These are phyloP conservation scores for Penicillium roqueforti DNA, from an alignment of 495 filamentous ascomycete species.

Conservation along the genomic window DNA sequence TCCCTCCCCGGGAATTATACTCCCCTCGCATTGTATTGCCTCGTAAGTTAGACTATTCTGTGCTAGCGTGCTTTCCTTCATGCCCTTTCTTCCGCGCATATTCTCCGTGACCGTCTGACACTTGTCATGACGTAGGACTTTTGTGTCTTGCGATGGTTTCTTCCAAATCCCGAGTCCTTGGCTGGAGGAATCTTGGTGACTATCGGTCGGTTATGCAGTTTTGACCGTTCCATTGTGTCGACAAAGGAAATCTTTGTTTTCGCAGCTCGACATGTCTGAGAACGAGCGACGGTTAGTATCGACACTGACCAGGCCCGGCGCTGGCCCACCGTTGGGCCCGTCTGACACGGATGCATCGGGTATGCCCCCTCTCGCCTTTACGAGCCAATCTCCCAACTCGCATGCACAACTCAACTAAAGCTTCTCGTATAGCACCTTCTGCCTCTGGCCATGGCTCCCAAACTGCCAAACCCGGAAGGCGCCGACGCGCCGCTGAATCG, in stretches of 20 bases:
- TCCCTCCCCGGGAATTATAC: slow-evolving; percentile 4
- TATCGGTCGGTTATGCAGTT: slow-evolving; percentile 23
- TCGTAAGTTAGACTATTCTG: slow-evolving; percentile 1
- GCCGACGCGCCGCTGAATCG: slow-evolving; percentile 20
- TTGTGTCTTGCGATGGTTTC: slow-evolving; percentile 24
- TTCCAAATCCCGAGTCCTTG: slow-evolving; percentile 15
- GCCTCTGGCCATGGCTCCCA: slow-evolving; percentile 18
- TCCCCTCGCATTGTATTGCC: slow-evolving; percentile 4
- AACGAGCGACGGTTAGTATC: slow-evolving; percentile 14
- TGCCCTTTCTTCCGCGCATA: slow-evolving; percentile 1
- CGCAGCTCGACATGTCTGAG: slow-evolving; percentile 28
- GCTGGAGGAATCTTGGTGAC: slow-evolving; percentile 27
- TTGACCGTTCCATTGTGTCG: slow-evolving; percentile 18
- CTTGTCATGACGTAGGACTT: neutral
- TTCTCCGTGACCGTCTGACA: neutral
- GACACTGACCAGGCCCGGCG: slow-evolving; percentile 1
- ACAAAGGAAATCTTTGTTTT: slow-evolving; percentile 4
- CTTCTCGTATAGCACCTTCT: slow-evolving; percentile 9
- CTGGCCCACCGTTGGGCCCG: neutral
- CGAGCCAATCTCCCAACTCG: neutral
- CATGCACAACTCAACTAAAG: neutral
- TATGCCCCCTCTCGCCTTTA: slow-evolving; percentile 6
- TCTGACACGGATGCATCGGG: slow-evolving; percentile 15
- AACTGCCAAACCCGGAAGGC: slow-evolving; percentile 22
- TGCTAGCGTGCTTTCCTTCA: neutral